Conservation (phyloP, 768 basidiomycete species). For the Gyrodon lividus region DNA sequence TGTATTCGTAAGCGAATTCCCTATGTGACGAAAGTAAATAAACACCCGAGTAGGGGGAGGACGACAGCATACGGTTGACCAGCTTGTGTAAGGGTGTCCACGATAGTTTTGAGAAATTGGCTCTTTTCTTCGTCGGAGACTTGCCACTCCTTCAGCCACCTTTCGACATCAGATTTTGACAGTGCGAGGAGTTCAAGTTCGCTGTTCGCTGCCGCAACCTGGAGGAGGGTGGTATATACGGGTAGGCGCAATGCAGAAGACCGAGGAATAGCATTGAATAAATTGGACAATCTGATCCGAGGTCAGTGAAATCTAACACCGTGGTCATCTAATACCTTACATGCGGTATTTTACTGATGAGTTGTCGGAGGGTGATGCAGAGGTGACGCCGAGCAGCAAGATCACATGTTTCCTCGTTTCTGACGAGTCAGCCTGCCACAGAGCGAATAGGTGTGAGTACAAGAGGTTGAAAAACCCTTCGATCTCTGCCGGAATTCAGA, state of each 20-base stretch:
- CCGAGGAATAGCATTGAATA: constrained; percentile 76
- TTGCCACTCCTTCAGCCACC: constrained; percentile 78
- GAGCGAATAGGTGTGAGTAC: constrained; percentile 65
- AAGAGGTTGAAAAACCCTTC: constrained; percentile 89
- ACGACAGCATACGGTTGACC: constrained; percentile 56
- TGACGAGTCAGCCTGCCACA: constrained; percentile 54
- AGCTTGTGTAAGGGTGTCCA: constrained; percentile 54
- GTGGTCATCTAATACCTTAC: constrained; percentile 35
- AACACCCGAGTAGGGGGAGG: neutral
- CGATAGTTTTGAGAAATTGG: constrained; percentile 62
- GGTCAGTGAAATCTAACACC: constrained; percentile 3
- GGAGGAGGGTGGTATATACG: constrained; percentile 63
- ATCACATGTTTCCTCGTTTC: constrained; percentile 53
- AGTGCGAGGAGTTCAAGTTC: constrained; percentile 64
- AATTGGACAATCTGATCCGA: constrained; percentile 63
- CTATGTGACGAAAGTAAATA: constrained; percentile 35
- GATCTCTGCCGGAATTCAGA: constrained; percentile 49
- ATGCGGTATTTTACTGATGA: constrained; percentile 72
- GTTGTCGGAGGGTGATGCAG: constrained; percentile 51
- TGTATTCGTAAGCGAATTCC: constrained; percentile 60
- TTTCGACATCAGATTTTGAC: constrained; percentile 60
- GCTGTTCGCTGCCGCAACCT: constrained; percentile 56
- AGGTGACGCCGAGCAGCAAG: constrained; percentile 53
- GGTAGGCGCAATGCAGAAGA: constrained; percentile 60
- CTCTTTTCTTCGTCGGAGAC: constrained; percentile 61